Percentiles rank a stretch among this genome's conserved stretches.
Conservation (phyloP, 306 rosid genomes). For the Vicia faba region DNA sequence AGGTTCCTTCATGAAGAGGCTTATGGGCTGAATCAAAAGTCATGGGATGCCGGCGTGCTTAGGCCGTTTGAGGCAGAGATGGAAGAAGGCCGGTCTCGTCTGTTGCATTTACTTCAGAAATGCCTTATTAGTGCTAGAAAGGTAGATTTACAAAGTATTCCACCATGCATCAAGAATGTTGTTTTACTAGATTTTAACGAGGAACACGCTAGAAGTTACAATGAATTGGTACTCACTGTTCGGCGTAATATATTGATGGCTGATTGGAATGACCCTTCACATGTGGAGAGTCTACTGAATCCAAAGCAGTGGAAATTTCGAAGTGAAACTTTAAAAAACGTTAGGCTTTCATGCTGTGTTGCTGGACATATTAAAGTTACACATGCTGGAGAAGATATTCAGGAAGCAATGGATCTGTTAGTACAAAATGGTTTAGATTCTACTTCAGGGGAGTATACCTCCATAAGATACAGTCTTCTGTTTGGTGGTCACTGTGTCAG, state of each 20-base stretch:
- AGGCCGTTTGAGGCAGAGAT: conserved; percentile 96
- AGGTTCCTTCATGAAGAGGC: conserved; percentile 95
- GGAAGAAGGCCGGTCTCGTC: conserved; percentile 90
- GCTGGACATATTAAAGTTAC: conserved; percentile 96
- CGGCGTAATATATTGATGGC: conserved; percentile 94
- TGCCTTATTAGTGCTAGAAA: conserved; percentile 96
- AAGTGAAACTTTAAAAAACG: conserved; percentile 69
- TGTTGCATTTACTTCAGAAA: conserved; percentile 74
- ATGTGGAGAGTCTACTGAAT: conserved; percentile 92
- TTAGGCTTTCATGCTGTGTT: conserved; percentile 94
- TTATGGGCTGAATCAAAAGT: conserved; percentile 81
- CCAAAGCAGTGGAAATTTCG: conserved; percentile 92
- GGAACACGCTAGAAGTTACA: conserved; percentile 90
- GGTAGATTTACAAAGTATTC: conserved; percentile 73
- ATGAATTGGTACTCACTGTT: conserved; percentile 87
- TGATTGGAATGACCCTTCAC: conserved; percentile 98
- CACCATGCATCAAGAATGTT: conserved; percentile 84
- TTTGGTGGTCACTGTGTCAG: conserved; percentile 80
- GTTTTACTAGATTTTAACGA: conserved; percentile 70
- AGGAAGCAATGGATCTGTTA: conserved; percentile 92
- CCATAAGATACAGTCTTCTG: conserved; percentile 67
- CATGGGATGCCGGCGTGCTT: conserved; percentile 95
- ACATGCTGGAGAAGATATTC: conserved; percentile 96
- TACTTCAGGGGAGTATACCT: conserved; percentile 68
- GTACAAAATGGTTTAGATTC: conserved; percentile 73